phyloP scores from a whole-genome alignment of 768 basidiomycete species.

The Russula griseocarnosa region DNA sequence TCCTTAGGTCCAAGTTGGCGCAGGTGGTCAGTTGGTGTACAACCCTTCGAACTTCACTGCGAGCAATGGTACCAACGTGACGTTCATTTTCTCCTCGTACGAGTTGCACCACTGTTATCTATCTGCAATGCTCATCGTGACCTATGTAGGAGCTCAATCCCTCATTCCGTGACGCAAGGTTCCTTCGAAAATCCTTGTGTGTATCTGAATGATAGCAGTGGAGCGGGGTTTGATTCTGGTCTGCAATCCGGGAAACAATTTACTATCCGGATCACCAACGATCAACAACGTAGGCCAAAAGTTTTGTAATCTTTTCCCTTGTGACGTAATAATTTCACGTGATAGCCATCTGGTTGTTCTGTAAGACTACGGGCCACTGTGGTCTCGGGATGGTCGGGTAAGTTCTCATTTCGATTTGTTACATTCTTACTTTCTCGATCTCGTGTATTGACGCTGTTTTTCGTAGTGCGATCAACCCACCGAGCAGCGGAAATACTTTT shows the following conservation, averaged over 20 bases:
- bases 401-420: conserved; percentile 8
- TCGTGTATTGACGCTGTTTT: not conserved
- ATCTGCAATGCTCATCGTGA: conserved; percentile 5
- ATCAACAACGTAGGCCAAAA: conserved; percentile 42
- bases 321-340: not conserved
- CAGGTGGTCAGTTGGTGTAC: conserved; percentile 41
- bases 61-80: conserved; percentile 46
- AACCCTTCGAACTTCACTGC: conserved; percentile 47
- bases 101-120: not conserved
- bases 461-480: conserved; percentile 45
- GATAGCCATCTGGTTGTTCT: conserved; percentile 55
- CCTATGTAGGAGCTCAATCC: conserved; percentile 15
- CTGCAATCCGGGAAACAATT: conserved; percentile 40
- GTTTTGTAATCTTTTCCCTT: not conserved
- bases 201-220: conserved; percentile 41
- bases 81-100: conserved; percentile 52
- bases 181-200: conserved; percentile 34
- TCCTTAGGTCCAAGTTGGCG: conserved; percentile 45
- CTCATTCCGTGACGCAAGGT: conserved; percentile 37
- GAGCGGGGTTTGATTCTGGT: conserved; percentile 53
- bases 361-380: conserved; percentile 47
- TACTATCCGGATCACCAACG: conserved; percentile 48
- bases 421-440: not conserved
- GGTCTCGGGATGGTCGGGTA: conserved; percentile 49
- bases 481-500: conserved; percentile 43